phyloP scores from a whole-genome alignment of 2,329 filamentous ascomycete genomes.

The Mycogone perniciosa region DNA sequence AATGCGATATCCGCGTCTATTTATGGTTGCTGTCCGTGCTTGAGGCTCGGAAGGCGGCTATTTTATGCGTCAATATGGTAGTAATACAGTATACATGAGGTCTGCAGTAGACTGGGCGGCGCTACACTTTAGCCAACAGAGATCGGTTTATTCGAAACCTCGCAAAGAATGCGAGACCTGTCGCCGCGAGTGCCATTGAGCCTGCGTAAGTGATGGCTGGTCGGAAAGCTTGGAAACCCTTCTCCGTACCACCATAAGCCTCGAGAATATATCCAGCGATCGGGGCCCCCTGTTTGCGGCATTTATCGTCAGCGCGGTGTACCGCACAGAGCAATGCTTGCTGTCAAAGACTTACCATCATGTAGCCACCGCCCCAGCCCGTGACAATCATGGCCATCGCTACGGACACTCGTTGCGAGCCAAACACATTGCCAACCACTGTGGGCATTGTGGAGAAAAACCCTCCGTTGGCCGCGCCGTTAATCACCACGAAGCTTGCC shows the following conservation, averaged over 20 bases:
- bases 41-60: not conserved
- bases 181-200: constrained; percentile 40
- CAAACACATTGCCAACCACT: constrained; percentile 51
- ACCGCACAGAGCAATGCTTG: not conserved
- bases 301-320: not conserved
- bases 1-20: constrained; percentile 49
- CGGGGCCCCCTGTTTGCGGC: constrained; percentile 39
- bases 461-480: constrained; percentile 51
- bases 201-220: constrained; percentile 56
- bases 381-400: constrained; percentile 56
- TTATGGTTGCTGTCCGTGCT: constrained; percentile 39
- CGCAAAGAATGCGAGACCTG: constrained; percentile 34
- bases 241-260: constrained; percentile 42
- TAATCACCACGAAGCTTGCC: constrained; percentile 49
- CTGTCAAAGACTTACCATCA: constrained; percentile 36
- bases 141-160: constrained; percentile 36
- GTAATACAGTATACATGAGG: not conserved
- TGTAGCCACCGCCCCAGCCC: constrained; percentile 53
- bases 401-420: constrained; percentile 43
- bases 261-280: constrained; percentile 53
- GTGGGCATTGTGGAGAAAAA: constrained; percentile 58
- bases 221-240: constrained; percentile 44
- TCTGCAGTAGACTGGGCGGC: not conserved
- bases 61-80: not conserved
- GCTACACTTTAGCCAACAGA: constrained; percentile 24